Evolutionary conservation across 345 rosid genomes (phyloP), one percentile per base, ranked within the genome.

Genomic region (Zanthoxylum bungeanum): DNA sequence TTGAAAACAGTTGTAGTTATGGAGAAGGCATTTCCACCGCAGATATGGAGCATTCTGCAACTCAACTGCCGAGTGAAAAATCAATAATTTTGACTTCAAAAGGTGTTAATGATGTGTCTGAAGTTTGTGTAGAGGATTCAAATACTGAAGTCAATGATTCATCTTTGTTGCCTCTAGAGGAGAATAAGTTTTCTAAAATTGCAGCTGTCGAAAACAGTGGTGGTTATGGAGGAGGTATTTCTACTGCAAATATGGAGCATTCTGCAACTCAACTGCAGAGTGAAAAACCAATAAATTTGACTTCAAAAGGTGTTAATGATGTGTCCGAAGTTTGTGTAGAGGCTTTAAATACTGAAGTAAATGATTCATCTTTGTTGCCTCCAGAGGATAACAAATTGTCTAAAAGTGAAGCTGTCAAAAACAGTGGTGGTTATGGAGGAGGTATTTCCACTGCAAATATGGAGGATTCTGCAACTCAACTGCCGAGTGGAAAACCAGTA

Each of bases 81-180:
- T 78, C 50, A 47, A 40, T 24, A 55, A 61, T 46, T 71, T 65
- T 51, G 71, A 69, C 81, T 62, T 76, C 70, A 19, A 68, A 70
- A 73, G 76, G 56, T 60, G 44, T 74, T 28, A 25, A 49, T 36
- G 55, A 42, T 77, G 75, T 68, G 46, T 75, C 51, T 72, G 73
- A 40, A 57, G 75, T 74, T 46, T 47, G 61, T 28, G 69, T 46
- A 34, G 75, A 46, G 62, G 40, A 42, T 22, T 42, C 53, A 24
- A 69, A 30, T 25, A 51, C 56, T 47, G 69, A 64, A 44, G n/a
- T n/a, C n/a, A n/a, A n/a, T n/a, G n/a, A n/a, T n/a, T n/a, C 69
- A 76, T 73, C 80, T 60, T 66, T 77, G 39, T 66, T 66, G 64
- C 56, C 77, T 5, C 52, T 21, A n/a, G 81, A 75, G 24, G 78